phyloP scores from a whole-genome alignment of 148 eudicot species.

The Heliosperma pusillum region DNA sequence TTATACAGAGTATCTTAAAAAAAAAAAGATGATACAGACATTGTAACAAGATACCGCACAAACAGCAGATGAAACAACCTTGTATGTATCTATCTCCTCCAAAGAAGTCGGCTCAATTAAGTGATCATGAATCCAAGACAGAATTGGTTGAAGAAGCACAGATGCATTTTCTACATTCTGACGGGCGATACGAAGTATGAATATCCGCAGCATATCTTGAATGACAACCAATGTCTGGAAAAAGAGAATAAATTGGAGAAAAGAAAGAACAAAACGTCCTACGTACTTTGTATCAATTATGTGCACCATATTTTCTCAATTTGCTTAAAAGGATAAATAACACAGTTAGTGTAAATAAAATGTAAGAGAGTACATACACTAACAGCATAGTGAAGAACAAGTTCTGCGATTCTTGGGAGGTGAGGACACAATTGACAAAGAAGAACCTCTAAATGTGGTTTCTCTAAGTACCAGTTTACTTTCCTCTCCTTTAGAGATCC shows the following conservation, averaged over 20 bases:
- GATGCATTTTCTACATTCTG: constrained; percentile 56
- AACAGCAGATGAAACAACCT: constrained; percentile 42
- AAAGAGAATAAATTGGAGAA: constrained; percentile 9
- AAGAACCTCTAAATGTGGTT: constrained; percentile 49
- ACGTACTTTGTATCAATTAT: not conserved
- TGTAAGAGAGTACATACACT: constrained; percentile 55
- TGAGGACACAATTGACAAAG: constrained; percentile 71
- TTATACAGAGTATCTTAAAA: too few relatives aligned
- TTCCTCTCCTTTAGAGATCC: constrained; percentile 80
- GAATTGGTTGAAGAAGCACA: constrained; percentile 62
- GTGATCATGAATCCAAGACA: constrained; percentile 52
- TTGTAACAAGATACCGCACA: constrained; percentile 6
- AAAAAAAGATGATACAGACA: not conserved
- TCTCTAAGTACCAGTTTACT: constrained; percentile 77
- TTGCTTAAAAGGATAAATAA: not conserved
- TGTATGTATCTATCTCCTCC: constrained; percentile 68
- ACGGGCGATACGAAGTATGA: constrained; percentile 73
- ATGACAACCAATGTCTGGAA: constrained; percentile 69
- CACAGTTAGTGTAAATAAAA: constrained; percentile 12
- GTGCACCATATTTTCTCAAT: not conserved
- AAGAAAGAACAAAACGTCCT: not conserved
- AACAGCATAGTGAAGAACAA: constrained; percentile 73
- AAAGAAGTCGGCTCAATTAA: constrained; percentile 43
- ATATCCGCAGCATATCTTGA: constrained; percentile 90
- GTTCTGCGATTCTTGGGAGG: constrained; percentile 64